Percentiles rank a stretch among this genome's conserved stretches.
phyloP scores from a whole-genome alignment of 495 filamentous ascomycete genomes.

The Aspergillus wentii region DNA sequence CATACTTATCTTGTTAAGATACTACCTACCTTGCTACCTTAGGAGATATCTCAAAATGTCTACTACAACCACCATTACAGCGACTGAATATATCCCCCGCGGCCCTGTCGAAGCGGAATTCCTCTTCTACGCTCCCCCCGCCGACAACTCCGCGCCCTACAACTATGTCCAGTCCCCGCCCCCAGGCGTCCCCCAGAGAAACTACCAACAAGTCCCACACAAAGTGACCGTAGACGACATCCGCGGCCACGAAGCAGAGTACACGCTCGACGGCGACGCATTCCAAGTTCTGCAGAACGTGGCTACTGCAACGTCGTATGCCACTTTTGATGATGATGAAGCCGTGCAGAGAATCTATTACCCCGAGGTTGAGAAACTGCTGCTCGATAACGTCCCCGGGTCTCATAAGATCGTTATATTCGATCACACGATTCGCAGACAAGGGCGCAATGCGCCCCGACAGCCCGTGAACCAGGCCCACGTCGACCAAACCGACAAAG shows the following conservation, averaged over 20 bases:
- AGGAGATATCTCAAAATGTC: no score
- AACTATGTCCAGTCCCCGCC: constrained; percentile 67
- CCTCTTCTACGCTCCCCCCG: constrained; percentile 63
- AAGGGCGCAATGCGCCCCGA: constrained; percentile 44
- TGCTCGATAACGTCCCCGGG: constrained; percentile 58
- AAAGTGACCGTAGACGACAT: constrained; percentile 59
- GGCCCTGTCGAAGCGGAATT: constrained; percentile 56
- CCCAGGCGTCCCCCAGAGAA: constrained; percentile 53
- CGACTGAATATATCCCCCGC: constrained; percentile 45
- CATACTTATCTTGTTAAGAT: no score
- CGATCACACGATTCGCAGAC: constrained; percentile 84
- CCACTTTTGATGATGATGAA: constrained; percentile 58
- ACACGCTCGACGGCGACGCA: constrained; percentile 67
- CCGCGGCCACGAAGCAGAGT: constrained; percentile 56
- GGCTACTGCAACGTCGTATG: constrained; percentile 44
- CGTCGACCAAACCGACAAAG: constrained; percentile 75
- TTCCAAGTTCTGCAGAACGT: constrained; percentile 55
- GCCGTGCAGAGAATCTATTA: constrained; percentile 69
- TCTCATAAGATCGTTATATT: constrained; percentile 65
- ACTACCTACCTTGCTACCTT: no score
- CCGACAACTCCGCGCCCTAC: constrained; percentile 59
- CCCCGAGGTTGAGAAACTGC: constrained; percentile 68
- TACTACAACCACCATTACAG: constrained; percentile 5
- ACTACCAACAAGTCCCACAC: constrained; percentile 45
- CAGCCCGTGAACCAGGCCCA: constrained; percentile 68